These are phyloP conservation scores for Triticum turgidum DNA, from an alignment of 176 grass and related monocot species.

Conservation along the genomic window DNA sequence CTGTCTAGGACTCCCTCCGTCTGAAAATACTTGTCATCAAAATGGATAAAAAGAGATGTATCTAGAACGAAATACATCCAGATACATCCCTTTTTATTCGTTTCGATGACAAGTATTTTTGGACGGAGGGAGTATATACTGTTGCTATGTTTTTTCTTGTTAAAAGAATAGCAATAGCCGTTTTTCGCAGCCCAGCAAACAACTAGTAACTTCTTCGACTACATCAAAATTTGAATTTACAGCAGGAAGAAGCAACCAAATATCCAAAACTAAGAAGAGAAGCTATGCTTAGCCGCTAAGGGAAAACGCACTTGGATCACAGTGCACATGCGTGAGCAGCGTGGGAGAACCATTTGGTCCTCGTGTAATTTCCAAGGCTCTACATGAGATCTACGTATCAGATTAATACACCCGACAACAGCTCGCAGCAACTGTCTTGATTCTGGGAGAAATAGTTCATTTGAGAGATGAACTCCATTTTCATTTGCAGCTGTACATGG, in stretches of 20 bases:
- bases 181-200: slow-evolving; percentile 13
- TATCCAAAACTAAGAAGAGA: slow-evolving; percentile 4
- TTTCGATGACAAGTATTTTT: no score
- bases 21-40: no score
- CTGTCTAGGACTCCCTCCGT: no score
- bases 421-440: background rate
- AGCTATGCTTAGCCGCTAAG: slow-evolving; percentile 9
- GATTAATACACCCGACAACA: background rate
- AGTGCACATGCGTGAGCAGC: background rate
- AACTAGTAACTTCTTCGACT: slow-evolving; percentile 33
- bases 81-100: no score
- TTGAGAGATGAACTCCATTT: slow-evolving; percentile 5
- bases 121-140: no score
- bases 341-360: slow-evolving; percentile 21
- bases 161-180: background rate
- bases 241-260: slow-evolving; percentile 48
- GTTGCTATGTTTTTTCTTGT: background rate
- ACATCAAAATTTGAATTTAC: slow-evolving; percentile 64
- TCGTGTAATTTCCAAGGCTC: background rate
- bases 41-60: no score
- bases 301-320: slow-evolving; percentile 3
- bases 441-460: background rate
- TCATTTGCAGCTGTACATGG: slow-evolving; percentile 16
- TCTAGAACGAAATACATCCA: no score
- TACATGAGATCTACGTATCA: background rate